Conservation (phyloP, 2,329 filamentous ascomycete species). For the Aspergillaceae sp. region DNA sequence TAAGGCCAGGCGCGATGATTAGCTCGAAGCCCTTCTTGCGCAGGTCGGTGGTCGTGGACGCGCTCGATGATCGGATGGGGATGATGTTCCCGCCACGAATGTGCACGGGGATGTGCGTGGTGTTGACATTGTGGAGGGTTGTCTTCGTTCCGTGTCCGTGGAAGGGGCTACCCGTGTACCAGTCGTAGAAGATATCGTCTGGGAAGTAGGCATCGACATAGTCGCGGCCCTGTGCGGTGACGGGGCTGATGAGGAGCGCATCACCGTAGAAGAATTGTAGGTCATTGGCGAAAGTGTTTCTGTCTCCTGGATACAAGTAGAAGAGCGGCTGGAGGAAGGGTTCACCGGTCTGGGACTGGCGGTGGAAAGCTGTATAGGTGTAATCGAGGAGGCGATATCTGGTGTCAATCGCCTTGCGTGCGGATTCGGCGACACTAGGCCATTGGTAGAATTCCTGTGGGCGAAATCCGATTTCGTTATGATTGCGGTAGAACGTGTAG, state of each 20-base stretch:
- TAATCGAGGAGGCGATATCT: constrained; percentile 74
- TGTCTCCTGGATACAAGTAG: constrained; percentile 57
- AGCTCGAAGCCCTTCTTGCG: constrained; percentile 60
- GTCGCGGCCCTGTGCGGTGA: constrained; percentile 45
- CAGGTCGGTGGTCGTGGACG: constrained; percentile 54
- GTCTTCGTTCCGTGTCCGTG: constrained; percentile 39
- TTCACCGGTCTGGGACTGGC: constrained; percentile 52
- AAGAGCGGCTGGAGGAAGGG: constrained; percentile 63
- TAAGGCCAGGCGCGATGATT: constrained; percentile 54
- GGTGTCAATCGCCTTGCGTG: constrained; percentile 59
- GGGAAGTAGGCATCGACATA: constrained; percentile 50
- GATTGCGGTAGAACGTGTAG: constrained; percentile 67
- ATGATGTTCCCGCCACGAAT: constrained; percentile 54
- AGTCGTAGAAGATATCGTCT: constrained; percentile 53
- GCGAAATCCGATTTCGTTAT: constrained; percentile 49
- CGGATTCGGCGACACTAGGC: constrained; percentile 54
- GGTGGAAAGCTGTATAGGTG: constrained; percentile 63
- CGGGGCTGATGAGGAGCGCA: constrained; percentile 48
- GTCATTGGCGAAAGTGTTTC: constrained; percentile 44
- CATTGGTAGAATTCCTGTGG: constrained; percentile 67
- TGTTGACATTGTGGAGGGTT: constrained; percentile 38
- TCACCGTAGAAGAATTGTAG: constrained; percentile 54
- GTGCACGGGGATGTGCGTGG: constrained; percentile 53
- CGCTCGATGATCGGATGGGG: constrained; percentile 45
- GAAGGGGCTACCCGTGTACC: constrained; percentile 44